Conservation (phyloP, 2,329 filamentous ascomycete species). For the Monilinia polystroma region DNA sequence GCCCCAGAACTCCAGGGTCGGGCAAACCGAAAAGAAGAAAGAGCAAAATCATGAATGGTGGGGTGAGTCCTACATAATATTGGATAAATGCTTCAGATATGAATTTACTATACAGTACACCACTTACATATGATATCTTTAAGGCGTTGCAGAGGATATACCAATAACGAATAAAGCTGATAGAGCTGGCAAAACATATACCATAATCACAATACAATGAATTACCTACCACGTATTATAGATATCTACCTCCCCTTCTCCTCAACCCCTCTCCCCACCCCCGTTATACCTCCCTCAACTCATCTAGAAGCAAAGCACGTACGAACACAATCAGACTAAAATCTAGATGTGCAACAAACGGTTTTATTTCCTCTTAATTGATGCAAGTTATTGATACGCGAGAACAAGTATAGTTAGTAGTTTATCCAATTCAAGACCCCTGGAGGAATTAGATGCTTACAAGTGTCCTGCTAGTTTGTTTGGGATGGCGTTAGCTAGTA, state of each 20-base stretch:
- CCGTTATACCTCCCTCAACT: neutral
- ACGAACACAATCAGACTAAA: constrained; percentile 21
- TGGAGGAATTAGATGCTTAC: neutral
- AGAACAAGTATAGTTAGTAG: constrained; percentile 6
- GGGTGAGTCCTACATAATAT: constrained; percentile 31
- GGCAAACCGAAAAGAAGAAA: constrained; percentile 44
- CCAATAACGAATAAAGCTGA: neutral
- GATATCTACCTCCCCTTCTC: neutral
- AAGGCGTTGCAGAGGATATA: constrained; percentile 10
- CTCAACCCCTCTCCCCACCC: no score
- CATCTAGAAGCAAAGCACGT: constrained; percentile 3
- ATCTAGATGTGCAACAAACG: constrained; percentile 19
- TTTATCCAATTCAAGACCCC: neutral
- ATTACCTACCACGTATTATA: neutral
- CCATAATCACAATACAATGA: constrained; percentile 14
- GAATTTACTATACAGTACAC: constrained; percentile 1
- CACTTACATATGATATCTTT: neutral
- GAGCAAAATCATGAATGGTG: constrained; percentile 34
- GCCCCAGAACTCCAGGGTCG: constrained; percentile 38
- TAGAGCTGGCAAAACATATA: neutral
- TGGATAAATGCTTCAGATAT: neutral
- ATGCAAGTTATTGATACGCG: neutral
- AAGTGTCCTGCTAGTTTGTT: neutral
- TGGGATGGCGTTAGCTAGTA: no score
- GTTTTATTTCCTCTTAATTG: constrained; percentile 2